Base-by-base conservation (phyloP, 1,139 yeast species). In the Saccharomyces hybrid region DNA sequence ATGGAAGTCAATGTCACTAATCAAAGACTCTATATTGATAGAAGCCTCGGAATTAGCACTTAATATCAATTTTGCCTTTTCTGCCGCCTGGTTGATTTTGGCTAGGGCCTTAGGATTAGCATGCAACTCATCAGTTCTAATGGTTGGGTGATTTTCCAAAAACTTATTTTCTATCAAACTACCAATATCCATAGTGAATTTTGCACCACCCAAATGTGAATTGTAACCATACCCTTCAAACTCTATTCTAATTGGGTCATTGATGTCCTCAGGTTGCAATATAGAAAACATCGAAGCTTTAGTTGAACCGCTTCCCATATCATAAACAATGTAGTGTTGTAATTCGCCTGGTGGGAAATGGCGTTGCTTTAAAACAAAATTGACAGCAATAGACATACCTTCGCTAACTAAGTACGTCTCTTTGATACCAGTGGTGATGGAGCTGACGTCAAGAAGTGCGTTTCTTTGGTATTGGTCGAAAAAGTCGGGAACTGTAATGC, bases 221-320 rank as follows among this genome's bases (percentile, higher is more conserved):
- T 86, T 89, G 64, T 71, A 82, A 0, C 93, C 91, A 57, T 84
- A 79, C 38, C 88, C 90, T 66, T 85, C 86, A 38, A 89, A 78
- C 55, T 83, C 86, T 52, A 89, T 74, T 6, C 70, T 66, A 23
- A 74, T 60, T 1, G 75, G 73, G 9, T 65, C 61, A 5, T 75
- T 69, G 7, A 66, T 73, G 57, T 77, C 77, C n/a, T 63, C 63
- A 8, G 72, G 71, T 32, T 80, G 80, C 42, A 74, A 72, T 59
- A 84, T 75, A 1, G 93, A 83, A 54, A 90, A 83, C 32, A 93
- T 73, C 0, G 98, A 86, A 2, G 97, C 96, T 55, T 84, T 82
- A 0, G 96, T 87, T 0, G 95, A 84, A 0, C 96, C 96, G 2
- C 97, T 95, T 52, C 99, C 99, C 79, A 87, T 81, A 69, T 93